A percentile compares a stretch with the other conserved stretches of the same genome.
These are phyloP conservation scores for Rauvolfia tetraphylla DNA, from an alignment of 257 asterid genomes.

Conservation along the genomic window DNA sequence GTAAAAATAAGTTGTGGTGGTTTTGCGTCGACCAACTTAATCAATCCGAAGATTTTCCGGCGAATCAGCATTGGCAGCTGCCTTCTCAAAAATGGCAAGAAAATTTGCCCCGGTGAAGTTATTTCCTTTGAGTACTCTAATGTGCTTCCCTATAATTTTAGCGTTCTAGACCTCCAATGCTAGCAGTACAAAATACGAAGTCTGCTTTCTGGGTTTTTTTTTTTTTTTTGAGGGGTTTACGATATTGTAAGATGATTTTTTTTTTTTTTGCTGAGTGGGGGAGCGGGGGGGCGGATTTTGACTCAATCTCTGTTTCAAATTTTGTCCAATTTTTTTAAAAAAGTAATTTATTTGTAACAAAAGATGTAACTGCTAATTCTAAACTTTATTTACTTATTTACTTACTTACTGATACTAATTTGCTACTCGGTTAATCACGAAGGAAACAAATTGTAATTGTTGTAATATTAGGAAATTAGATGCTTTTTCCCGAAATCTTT, in stretches of 20 bases:
- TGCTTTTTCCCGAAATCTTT: too few species aligned
- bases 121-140: slow-evolving; percentile 63
- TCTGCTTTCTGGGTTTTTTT: not conserved
- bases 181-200: not conserved
- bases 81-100: slow-evolving; percentile 41
- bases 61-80: slow-evolving; percentile 35
- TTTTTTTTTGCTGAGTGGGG: too few species aligned
- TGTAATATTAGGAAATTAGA: too few species aligned
- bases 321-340: too few species aligned
- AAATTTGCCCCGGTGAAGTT: slow-evolving; percentile 45
- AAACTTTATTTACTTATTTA: too few species aligned
- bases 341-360: too few species aligned
- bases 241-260: not conserved
- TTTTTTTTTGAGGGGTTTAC: not conserved
- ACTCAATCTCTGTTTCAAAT: too few species aligned
- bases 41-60: slow-evolving; percentile 47
- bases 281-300: too few species aligned
- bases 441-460: too few species aligned
- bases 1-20: slow-evolving; percentile 44
- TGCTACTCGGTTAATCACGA: too few species aligned
- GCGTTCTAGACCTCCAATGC: slow-evolving; percentile 38
- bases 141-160: slow-evolving; percentile 43
- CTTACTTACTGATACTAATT: too few species aligned
- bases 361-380: too few species aligned
- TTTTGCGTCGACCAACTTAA: slow-evolving; percentile 52